Base-by-base conservation (phyloP, 176 grass and related monocot genomes). In the Triticum timopheevii region DNA sequence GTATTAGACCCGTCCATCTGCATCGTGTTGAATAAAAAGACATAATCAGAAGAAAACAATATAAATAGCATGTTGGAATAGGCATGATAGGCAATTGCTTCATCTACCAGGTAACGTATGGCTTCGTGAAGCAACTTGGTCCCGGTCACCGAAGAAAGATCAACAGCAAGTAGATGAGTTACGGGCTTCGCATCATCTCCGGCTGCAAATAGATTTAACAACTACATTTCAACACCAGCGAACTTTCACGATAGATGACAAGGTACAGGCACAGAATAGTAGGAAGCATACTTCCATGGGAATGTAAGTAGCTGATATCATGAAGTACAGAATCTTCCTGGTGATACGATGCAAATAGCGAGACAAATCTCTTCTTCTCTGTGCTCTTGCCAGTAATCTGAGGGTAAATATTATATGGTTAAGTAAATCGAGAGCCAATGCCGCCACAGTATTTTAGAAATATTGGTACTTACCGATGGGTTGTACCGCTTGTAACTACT, bases 101-200 rank as follows among this genome's bases (percentile, higher is more conserved):
- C 35, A 79, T 90, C 23, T 96, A 98, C 97, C 94, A 98, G 88
- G 85, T 93, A 98, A 69, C 76, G 84, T 86, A 94, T 91, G 69
- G 93, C 85, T 85, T 89, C 92, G 77, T 81, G 85, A 88, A 98
- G 85, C 90, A 98, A 90, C 30, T 98, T 94, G 70, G 62, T 89
- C 73, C 94, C 97, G 58, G 66, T 76, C 73, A 80, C 96, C 38
- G 92, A 98, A 58, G 91, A 87, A 88, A 92, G 58, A 93, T 96
- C 90, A 86, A 98, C 61, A 78, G 88, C 90, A 83, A 98, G 87
- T 87, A 98, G 94, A 91, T 98, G 97, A 75, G 97, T 98, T 67
- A 98, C 72, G 50, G 94, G 90, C 75, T 96, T 98, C 50, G 59
- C 65, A 81, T 96, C 94, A 93, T 98, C 92, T 81, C 70, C 71